A percentile compares a stretch with the other conserved stretches of the same genome.
Evolutionary conservation across 148 eudicot genomes (phyloP).

Genomic region (Vaccinium corymbosum): DNA sequence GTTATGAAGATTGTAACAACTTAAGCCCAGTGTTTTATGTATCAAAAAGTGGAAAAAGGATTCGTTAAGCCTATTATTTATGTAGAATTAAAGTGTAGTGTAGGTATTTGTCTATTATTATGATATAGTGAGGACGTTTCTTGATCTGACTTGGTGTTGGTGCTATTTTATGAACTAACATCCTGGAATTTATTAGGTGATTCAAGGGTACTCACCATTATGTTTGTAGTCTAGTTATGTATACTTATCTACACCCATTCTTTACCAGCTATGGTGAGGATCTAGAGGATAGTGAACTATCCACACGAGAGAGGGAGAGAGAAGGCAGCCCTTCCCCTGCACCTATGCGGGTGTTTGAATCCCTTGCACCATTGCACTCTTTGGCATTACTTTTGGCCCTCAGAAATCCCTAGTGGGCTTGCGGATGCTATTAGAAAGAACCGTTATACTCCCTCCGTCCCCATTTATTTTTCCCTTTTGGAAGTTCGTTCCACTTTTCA

Average conservation of each 20-base stretch:
- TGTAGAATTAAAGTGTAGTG: no score
- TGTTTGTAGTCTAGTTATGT: neutral
- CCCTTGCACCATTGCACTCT: neutral
- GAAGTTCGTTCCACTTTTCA: no score
- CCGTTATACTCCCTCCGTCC: no score
- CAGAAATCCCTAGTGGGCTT: neutral
- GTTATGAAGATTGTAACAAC: neutral
- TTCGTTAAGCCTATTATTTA: neutral
- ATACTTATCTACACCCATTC: neutral
- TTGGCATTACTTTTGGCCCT: neutral
- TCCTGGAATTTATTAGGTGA: neutral
- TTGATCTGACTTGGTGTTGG: neutral
- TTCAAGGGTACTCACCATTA: neutral
- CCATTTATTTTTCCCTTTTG: no score
- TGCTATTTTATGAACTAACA: neutral
- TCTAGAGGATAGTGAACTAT: neutral
- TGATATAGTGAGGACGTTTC: neutral
- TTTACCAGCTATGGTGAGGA: neutral
- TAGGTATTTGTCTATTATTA: neutral
- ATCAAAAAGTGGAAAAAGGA: neutral
- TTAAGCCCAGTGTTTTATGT: neutral
- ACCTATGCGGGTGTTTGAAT: neutral
- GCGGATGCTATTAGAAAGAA: neutral
- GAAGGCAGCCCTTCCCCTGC: neutral
- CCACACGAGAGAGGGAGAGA: neutral